phyloP scores from a whole-genome alignment of 768 basidiomycete genomes.

The Xanthoconium stramineum region DNA sequence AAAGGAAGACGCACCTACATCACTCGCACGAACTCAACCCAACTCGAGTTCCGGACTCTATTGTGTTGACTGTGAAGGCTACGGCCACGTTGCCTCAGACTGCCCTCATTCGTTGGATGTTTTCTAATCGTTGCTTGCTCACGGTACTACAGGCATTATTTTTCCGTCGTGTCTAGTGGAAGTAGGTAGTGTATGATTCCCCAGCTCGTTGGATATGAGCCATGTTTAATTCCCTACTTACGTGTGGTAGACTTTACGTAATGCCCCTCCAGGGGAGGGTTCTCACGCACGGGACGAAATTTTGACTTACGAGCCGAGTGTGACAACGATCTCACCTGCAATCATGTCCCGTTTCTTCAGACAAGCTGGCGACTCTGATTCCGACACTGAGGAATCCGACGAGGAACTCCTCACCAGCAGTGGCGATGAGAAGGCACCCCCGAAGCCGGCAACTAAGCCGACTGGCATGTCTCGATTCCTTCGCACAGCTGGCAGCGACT shows the following conservation, averaged over 20 bases:
- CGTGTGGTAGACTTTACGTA: conserved; percentile 16
- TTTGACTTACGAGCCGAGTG: conserved; percentile 5
- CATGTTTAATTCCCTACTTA: background rate
- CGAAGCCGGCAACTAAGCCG: conserved; percentile 34
- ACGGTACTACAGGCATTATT: conserved; percentile 5
- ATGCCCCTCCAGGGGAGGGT: background rate
- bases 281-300: conserved; percentile 20
- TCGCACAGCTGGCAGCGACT: conserved; percentile 58
- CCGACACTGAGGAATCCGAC: conserved; percentile 67
- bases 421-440: conserved; percentile 59
- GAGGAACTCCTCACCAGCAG: conserved; percentile 73
- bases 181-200: conserved; percentile 20
- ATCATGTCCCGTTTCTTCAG: conserved; percentile 88
- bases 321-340: conserved; percentile 26
- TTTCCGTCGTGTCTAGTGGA: conserved; percentile 9
- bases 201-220: conserved; percentile 15
- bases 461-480: conserved; percentile 73
- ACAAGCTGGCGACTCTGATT: conserved; percentile 79
- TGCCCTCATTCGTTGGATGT: conserved; percentile 88
- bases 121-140: conserved; percentile 47
- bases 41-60: conserved; percentile 40
- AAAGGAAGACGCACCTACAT: conserved; percentile 46
- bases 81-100: conserved; percentile 70
- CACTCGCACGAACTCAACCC: conserved; percentile 18
- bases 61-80: conserved; percentile 83